phyloP scores from a whole-genome alignment of 371 early-diverging fungal species.

The Enterospora canceri region DNA sequence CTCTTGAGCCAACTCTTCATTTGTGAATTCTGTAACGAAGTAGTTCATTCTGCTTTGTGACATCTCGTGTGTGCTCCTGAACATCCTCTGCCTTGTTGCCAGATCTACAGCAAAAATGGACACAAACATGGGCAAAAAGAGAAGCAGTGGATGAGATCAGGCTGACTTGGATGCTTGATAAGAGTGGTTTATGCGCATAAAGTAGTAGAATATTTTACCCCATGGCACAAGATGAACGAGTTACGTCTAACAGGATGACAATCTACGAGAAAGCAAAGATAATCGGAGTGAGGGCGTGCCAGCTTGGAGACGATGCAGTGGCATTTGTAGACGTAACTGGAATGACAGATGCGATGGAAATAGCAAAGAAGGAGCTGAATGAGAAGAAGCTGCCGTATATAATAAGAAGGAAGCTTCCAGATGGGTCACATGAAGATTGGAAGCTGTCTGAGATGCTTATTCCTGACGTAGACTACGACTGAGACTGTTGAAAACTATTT shows the following conservation, averaged over 20 bases:
- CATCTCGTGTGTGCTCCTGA: constrained; percentile 8
- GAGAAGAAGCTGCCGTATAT: constrained; percentile 84
- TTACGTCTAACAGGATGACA: constrained; percentile 95
- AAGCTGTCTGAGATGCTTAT: constrained; percentile 73
- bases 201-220: neutral
- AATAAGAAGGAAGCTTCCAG: constrained; percentile 82
- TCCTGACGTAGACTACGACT: constrained; percentile 48
- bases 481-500: too few species aligned
- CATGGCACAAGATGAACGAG: constrained; percentile 53
- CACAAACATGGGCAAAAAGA: constrained; percentile 29
- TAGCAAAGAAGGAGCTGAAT: constrained; percentile 86
- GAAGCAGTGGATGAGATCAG: neutral
- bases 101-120: constrained; percentile 24
- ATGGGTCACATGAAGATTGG: constrained; percentile 92
- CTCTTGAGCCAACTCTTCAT: neutral
- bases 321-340: constrained; percentile 87
- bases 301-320: constrained; percentile 79
- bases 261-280: constrained; percentile 94
- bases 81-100: constrained; percentile 10
- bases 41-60: constrained; percentile 22
- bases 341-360: constrained; percentile 85
- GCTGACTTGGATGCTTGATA: neutral
- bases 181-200: neutral
- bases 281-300: constrained; percentile 67
- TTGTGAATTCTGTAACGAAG: constrained; percentile 29